Evolutionary conservation across 768 basidiomycete species (phyloP), one percentile per base, ranked within the genome.

Genomic region (Pisolithus microcarpus): DNA sequence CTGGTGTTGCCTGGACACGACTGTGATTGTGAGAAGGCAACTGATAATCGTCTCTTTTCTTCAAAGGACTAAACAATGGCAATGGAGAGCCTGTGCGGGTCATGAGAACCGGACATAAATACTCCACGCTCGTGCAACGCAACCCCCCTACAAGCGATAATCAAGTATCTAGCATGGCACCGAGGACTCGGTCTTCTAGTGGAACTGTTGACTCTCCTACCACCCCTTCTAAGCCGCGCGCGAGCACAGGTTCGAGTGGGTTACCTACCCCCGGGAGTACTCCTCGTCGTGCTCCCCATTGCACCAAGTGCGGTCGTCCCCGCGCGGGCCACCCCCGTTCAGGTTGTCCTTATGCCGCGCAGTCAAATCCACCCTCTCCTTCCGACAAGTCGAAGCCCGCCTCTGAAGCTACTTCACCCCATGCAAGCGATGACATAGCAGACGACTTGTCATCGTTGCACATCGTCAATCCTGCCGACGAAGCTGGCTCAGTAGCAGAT

Each of bases 291-390:
- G 58, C 61, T 2, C 82, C 76, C 34, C 73, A 67, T 43, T 84
- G 82, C 64, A 72, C 66, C 40, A 77, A 76, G 57, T 84, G 82
- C 62, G 69, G 71, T 48, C 75, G 74, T 21, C 78, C 80, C 0
- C 70, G 73, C 48, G 71, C 68, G 23, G 81, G 82, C 0, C 83
- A 84, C 59, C 82, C 82, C 16, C 79, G 81, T 42, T 77, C 78
- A 0, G 81, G 82, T 9, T 84, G 83, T 58, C 80, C 81, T 0
- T 74, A 66, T 50, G 64, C 60, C 19, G 70, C 73, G 40, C 62
- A 71, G 37, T 53, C 56, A 0, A 38, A 55, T 15, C 59, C 57
- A 4, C 37, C 54, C 4, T 58, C 65, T 6, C 52, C 61, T 9
- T 53, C 57, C 30, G 23, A 52, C 38, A 50, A 34, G 13, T 34